These are phyloP conservation scores for Achaetomiella virescens DNA, from an alignment of 495 filamentous ascomycete species.

Conservation along the genomic window DNA sequence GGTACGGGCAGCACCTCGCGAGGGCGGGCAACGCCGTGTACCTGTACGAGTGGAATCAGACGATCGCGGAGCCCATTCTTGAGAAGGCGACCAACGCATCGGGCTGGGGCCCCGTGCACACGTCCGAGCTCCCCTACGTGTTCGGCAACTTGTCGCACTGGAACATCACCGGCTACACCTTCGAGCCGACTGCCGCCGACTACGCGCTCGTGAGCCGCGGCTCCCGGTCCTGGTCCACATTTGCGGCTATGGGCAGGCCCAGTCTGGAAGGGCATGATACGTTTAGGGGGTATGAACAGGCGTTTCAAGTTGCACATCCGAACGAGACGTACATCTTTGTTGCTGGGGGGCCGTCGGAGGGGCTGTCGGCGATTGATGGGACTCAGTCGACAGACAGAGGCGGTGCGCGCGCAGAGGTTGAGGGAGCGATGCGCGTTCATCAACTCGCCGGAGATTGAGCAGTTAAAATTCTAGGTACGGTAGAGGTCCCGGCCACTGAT, in stretches of 20 bases:
- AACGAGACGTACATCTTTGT: not conserved
- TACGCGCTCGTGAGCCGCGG: not conserved
- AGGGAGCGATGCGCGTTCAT: not conserved
- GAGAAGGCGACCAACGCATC: not conserved
- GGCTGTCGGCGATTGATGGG: not conserved
- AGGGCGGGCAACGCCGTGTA: not conserved
- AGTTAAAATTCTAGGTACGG: not conserved
- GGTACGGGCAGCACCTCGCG: not conserved
- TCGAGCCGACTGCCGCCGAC: not conserved
- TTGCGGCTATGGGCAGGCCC: not conserved
- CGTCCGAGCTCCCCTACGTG: not conserved
- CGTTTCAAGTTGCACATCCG: not conserved
- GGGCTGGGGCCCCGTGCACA: not conserved
- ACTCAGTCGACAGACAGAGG: not conserved
- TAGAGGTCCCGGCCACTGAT: too few species aligned
- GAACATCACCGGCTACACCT: not conserved
- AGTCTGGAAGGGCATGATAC: not conserved
- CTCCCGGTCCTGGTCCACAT: not conserved
- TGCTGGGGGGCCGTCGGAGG: not conserved
- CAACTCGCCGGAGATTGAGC: not conserved
- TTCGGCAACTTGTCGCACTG: not conserved
- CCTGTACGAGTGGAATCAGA: constrained; percentile 4
- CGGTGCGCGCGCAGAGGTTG: not conserved
- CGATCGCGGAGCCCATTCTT: not conserved
- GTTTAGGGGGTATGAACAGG: not conserved